Evolutionary conservation across 768 basidiomycete species (phyloP).

Genomic region (Naganishia onofrii): DNA sequence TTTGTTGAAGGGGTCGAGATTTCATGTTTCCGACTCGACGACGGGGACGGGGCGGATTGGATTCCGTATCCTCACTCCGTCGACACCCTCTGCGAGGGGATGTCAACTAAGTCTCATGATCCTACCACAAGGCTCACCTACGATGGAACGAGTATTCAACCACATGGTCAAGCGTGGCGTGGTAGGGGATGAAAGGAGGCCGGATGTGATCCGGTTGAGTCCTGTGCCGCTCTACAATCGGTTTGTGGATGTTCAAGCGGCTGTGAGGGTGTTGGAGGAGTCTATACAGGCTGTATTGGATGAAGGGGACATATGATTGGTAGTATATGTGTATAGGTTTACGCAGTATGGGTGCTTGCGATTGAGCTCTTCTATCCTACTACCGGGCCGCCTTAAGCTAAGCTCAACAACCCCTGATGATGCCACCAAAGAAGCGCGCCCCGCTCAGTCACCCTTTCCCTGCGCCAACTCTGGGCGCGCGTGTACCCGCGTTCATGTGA

Average conservation of each 20-base stretch:
- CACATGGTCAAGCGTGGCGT: conserved; percentile 68
- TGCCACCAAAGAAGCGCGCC: conserved; percentile 7
- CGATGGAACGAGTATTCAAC: conserved; percentile 71
- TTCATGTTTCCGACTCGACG: conserved; percentile 54
- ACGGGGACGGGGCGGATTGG: conserved; percentile 52
- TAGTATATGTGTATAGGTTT: neutral
- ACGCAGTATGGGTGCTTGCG: neutral
- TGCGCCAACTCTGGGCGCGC: neutral
- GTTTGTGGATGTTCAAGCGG: conserved; percentile 69
- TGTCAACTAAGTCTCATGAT: conserved; percentile 85
- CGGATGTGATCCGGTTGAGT: conserved; percentile 85
- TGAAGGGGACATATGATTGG: neutral
- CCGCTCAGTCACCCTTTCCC: no score
- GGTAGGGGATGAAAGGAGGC: conserved; percentile 84
- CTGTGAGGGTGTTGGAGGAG: conserved; percentile 65
- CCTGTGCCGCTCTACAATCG: conserved; percentile 86
- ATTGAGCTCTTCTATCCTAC: neutral
- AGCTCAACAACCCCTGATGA: no score
- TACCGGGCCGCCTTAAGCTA: no score
- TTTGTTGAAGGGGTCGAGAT: conserved; percentile 63
- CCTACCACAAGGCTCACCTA: conserved; percentile 57
- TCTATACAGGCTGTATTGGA: conserved; percentile 38
- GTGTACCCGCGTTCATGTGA: conserved; percentile 8
- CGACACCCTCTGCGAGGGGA: conserved; percentile 65
- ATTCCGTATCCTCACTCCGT: conserved; percentile 93